These are phyloP conservation scores for Pythium utonaiense DNA, from an alignment of 352 stramenopile species.

Conservation along the genomic window DNA sequence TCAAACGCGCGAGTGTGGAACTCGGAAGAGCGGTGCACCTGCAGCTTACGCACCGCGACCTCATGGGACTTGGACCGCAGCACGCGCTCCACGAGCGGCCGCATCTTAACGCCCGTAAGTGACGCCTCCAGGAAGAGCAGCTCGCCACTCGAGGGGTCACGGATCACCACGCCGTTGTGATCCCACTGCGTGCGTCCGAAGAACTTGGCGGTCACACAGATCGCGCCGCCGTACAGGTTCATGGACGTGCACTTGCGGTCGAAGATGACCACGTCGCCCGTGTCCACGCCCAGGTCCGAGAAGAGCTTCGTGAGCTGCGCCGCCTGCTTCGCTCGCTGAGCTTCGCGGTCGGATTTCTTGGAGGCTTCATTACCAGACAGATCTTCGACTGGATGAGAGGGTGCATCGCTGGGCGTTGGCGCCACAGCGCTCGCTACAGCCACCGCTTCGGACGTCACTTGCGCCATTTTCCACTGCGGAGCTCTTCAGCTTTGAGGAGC, in stretches of 20 bases:
- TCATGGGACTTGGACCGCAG: constrained; percentile 66
- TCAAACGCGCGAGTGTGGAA: constrained; percentile 52
- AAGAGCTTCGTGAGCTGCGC: constrained; percentile 35
- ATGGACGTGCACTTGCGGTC: constrained; percentile 74
- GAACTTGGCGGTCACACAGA: constrained; percentile 79
- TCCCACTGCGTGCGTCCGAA: constrained; percentile 82
- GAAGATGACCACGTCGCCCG: constrained; percentile 79
- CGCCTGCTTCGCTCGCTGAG: constrained; percentile 7
- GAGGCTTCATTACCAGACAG: background rate
- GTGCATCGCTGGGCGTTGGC: background rate
- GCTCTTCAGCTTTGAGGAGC: background rate
- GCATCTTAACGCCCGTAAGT: constrained; percentile 81
- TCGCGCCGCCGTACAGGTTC: constrained; percentile 70
- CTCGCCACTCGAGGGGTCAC: constrained; percentile 37
- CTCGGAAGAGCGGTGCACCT: constrained; percentile 57
- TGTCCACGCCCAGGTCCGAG: constrained; percentile 52
- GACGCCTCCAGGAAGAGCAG: constrained; percentile 72
- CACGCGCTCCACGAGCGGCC: constrained; percentile 72
- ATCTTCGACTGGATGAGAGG: background rate
- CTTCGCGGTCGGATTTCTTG: constrained; percentile 6
- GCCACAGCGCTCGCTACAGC: background rate
- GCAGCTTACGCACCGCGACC: constrained; percentile 67
- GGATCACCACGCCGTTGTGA: constrained; percentile 81
- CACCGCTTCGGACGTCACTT: background rate
- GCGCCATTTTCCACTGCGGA: background rate